Conservation (phyloP, 2,329 filamentous ascomycete genomes). For the Neocucurbitaria cava region DNA sequence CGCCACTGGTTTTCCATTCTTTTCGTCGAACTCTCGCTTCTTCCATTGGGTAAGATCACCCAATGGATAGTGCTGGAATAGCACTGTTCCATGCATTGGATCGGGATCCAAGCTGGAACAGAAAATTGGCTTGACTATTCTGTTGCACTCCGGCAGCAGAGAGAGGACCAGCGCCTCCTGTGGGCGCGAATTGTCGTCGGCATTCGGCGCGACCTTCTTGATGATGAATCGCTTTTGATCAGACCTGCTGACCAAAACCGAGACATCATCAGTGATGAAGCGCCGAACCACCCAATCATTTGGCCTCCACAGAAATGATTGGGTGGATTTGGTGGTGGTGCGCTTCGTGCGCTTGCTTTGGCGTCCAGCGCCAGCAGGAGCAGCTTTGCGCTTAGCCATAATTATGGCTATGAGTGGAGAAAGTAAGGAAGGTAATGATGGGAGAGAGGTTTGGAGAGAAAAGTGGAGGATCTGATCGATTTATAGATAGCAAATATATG, state of each 20-base stretch:
- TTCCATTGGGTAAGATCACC: slow-evolving; percentile 34
- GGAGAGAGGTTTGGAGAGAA: no score
- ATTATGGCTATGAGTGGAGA: background rate
- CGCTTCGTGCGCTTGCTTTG: background rate
- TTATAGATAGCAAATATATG: background rate
- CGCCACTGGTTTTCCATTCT: slow-evolving; percentile 26
- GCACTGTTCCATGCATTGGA: slow-evolving; percentile 11
- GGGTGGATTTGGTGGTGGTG: background rate
- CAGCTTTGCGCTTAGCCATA: slow-evolving; percentile 11
- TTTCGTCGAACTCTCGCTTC: slow-evolving; percentile 13
- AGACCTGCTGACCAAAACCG: slow-evolving; percentile 9
- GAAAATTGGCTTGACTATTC: slow-evolving; percentile 24
- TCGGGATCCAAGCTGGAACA: slow-evolving; percentile 12
- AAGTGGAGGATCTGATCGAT: background rate
- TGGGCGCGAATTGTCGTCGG: slow-evolving; percentile 8
- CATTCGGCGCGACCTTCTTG: slow-evolving; percentile 19
- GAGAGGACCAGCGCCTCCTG: slow-evolving; percentile 18
- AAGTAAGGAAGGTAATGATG: background rate
- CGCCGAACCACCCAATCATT: slow-evolving; percentile 12
- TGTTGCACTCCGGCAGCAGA: slow-evolving; percentile 24
- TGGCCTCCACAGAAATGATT: slow-evolving; percentile 10
- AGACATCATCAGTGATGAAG: slow-evolving; percentile 5
- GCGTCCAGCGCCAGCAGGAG: background rate
- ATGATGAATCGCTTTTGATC: slow-evolving; percentile 18
- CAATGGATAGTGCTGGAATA: slow-evolving; percentile 29